A percentile compares a stretch with the other conserved stretches of the same genome.
Conservation (phyloP, 192 early-diverging fungal genomes). For the Pilobolus umbonatus region DNA sequence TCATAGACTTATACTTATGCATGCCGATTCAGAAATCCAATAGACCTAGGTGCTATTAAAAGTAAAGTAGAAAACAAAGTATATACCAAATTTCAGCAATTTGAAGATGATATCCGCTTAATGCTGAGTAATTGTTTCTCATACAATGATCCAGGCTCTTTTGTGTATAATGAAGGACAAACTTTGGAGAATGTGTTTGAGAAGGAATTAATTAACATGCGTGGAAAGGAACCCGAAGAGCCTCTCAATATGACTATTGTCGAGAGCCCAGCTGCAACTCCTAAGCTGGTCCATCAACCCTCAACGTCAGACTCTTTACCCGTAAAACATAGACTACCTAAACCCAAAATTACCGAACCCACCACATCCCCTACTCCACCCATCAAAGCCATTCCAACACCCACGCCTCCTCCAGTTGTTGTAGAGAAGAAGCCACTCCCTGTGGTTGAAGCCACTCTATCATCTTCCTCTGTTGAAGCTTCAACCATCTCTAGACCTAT, state of each 20-base stretch:
- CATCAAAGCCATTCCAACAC: slow-evolving; percentile 10
- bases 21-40: slow-evolving; percentile 47
- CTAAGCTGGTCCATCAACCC: neutral
- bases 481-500: neutral
- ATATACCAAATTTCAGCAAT: slow-evolving; percentile 38
- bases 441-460: neutral
- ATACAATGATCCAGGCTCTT: slow-evolving; percentile 58
- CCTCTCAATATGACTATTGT: slow-evolving; percentile 45
- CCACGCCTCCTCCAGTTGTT: slow-evolving; percentile 8
- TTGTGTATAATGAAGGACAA: slow-evolving; percentile 58
- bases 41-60: slow-evolving; percentile 52
- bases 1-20: slow-evolving; percentile 25
- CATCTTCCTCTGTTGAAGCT: neutral
- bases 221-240: slow-evolving; percentile 24
- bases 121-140: slow-evolving; percentile 55
- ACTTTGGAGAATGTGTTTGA: slow-evolving; percentile 50
- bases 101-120: slow-evolving; percentile 49
- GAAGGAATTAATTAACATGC: slow-evolving; percentile 33
- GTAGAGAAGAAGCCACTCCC: neutral
- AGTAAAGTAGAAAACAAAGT: slow-evolving; percentile 35
- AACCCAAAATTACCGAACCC: neutral
- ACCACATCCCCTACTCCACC: slow-evolving; percentile 7
- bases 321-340: neutral
- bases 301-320: neutral
- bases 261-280: slow-evolving; percentile 34